Conservation (phyloP, 139 green algal species). For the Chlorella sorokiniana region DNA sequence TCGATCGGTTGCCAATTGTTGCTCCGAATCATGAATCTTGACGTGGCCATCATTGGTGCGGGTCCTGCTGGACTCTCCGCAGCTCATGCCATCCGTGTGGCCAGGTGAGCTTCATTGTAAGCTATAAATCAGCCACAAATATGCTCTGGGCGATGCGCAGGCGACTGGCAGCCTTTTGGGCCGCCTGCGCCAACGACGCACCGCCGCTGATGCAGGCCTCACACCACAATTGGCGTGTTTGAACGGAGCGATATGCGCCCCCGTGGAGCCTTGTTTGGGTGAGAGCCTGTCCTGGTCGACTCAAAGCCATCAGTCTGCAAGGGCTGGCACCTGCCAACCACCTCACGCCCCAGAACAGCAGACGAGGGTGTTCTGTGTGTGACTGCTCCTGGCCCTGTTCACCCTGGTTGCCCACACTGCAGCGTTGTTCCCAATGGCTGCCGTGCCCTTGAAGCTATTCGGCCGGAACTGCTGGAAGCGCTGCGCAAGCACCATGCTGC, state of each 20-base stretch:
- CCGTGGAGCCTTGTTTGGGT: conserved; percentile 3
- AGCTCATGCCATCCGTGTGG: not conserved
- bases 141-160: not conserved
- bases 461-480: not conserved
- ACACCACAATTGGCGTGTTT: not conserved
- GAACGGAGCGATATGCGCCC: not conserved
- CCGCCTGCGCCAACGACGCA: not conserved
- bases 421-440: not conserved
- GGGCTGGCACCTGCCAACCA: not conserved
- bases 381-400: not conserved
- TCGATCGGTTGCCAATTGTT: not conserved
- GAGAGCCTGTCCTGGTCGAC: not conserved
- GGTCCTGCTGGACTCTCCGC: not conserved
- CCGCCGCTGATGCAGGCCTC: not conserved
- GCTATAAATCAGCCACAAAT: not conserved
- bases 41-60: not conserved
- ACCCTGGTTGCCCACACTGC: not conserved
- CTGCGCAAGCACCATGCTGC: not conserved
- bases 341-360: not conserved
- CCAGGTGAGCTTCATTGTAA: not conserved
- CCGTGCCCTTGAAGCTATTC: not conserved
- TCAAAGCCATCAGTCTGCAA: not conserved
- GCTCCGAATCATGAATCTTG: not conserved
- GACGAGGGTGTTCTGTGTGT: not conserved
- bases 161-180: not conserved